Evolutionary conservation across 208 protist species (phyloP).

Genomic region (Leishmania tropica): DNA sequence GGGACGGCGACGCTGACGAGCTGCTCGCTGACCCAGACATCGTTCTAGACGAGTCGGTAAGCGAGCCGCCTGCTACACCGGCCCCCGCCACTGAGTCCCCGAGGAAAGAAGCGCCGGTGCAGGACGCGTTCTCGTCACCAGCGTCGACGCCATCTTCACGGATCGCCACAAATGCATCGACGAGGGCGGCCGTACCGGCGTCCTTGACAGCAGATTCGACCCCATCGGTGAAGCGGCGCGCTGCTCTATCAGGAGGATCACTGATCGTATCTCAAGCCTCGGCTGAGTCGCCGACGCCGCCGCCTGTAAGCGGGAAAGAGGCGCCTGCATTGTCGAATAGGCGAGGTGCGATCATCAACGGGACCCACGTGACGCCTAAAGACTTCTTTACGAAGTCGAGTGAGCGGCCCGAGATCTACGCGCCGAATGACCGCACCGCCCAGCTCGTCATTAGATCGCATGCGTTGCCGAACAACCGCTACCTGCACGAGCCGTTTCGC

Average conservation of each 20-base stretch:
- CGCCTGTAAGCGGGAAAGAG: not conserved
- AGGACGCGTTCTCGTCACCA: not conserved
- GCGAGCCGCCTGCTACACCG: not conserved
- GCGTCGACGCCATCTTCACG: not conserved
- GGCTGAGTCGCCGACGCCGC: not conserved
- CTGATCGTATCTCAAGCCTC: not conserved
- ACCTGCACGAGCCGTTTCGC: conserved; percentile 64
- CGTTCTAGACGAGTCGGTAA: conserved; percentile 7
- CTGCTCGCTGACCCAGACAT: conserved; percentile 28
- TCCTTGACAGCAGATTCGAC: not conserved
- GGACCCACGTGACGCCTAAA: conserved; percentile 18
- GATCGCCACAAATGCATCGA: not conserved
- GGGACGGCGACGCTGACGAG: conserved; percentile 14
- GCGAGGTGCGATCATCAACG: not conserved
- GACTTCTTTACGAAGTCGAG: conserved; percentile 32
- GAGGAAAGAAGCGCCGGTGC: not conserved
- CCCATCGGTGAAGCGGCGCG: not conserved
- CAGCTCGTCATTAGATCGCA: conserved; percentile 65
- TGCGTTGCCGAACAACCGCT: conserved; percentile 68
- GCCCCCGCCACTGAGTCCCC: not conserved
- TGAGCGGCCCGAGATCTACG: conserved; percentile 45
- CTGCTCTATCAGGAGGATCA: not conserved
- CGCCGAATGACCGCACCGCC: conserved; percentile 29
- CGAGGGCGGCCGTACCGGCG: not conserved
- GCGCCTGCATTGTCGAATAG: not conserved